Conservation (phyloP, 768 basidiomycete species). For the Suillus ampliporus region DNA sequence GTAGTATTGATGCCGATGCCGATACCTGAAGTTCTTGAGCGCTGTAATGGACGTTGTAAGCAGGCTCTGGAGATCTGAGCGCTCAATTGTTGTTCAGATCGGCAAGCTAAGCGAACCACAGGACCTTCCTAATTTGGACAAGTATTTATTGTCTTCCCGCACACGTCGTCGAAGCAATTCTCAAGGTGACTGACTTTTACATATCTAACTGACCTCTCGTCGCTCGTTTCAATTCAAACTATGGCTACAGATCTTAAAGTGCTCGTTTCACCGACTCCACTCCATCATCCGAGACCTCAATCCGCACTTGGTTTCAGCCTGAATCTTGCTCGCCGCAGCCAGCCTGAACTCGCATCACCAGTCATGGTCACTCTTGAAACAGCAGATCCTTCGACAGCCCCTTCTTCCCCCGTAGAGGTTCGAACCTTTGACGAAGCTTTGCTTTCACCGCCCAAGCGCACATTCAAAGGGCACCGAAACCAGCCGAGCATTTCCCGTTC, state of each 20-base stretch:
- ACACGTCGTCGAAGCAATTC: background rate
- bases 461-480: slow-evolving; percentile 28
- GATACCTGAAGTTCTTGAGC: too few species aligned
- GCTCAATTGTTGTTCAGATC: too few species aligned
- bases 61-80: too few species aligned
- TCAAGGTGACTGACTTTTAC: background rate
- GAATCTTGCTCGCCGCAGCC: slow-evolving; percentile 36
- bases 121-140: slow-evolving; percentile 8
- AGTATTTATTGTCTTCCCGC: background rate
- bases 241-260: slow-evolving; percentile 42
- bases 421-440: slow-evolving; percentile 22
- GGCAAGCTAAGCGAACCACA: background rate
- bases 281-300: slow-evolving; percentile 27
- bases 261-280: slow-evolving; percentile 37
- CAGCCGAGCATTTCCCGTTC: slow-evolving; percentile 18
- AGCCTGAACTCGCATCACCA: slow-evolving; percentile 30
- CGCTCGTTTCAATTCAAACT: slow-evolving; percentile 5
- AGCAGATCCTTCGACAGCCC: slow-evolving; percentile 29
- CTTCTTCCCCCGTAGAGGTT: slow-evolving; percentile 33
- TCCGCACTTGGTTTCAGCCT: slow-evolving; percentile 27
- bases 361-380: slow-evolving; percentile 40
- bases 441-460: slow-evolving; percentile 35
- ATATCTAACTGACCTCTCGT: slow-evolving; percentile 7
- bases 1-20: too few species aligned
- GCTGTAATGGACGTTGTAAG: too few species aligned